Percentiles rank a stretch among this genome's conserved stretches.
phyloP scores from a whole-genome alignment of 2,329 filamentous ascomycete genomes.

The Herpotrichia juniperi region DNA sequence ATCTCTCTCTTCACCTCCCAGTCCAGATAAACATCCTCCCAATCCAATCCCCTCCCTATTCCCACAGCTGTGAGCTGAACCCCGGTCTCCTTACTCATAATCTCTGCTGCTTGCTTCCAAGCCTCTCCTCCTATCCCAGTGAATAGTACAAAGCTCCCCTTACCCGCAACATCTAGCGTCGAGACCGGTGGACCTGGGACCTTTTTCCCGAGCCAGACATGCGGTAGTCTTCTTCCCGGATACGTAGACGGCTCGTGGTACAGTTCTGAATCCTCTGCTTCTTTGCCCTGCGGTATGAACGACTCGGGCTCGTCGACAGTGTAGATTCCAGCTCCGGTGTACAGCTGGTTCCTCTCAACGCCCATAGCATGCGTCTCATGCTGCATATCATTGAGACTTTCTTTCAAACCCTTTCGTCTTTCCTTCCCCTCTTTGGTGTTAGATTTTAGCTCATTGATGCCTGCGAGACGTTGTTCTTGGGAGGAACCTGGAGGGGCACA shows the following conservation, averaged over 20 bases:
- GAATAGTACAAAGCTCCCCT: constrained; percentile 47
- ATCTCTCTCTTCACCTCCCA: constrained; percentile 62
- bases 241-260: constrained; percentile 59
- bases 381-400: constrained; percentile 50
- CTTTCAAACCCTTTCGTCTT: constrained; percentile 36
- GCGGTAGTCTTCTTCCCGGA: constrained; percentile 65
- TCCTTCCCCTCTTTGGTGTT: constrained; percentile 4
- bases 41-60: constrained; percentile 65
- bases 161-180: constrained; percentile 65
- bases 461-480: constrained; percentile 7
- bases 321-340: constrained; percentile 55
- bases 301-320: constrained; percentile 48
- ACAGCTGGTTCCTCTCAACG: constrained; percentile 65
- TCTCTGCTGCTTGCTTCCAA: constrained; percentile 59
- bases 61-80: constrained; percentile 57
- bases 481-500: constrained; percentile 9
- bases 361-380: constrained; percentile 63
- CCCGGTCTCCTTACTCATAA: constrained; percentile 47
- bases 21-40: constrained; percentile 66
- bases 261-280: constrained; percentile 49
- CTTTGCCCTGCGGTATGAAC: constrained; percentile 16
- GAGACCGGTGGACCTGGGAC: constrained; percentile 56
- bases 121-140: constrained; percentile 61
- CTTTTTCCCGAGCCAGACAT: constrained; percentile 65
- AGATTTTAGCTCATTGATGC: constrained; percentile 4